phyloP scores from a whole-genome alignment of 306 rosid species.

The Quercus engelmannii region DNA sequence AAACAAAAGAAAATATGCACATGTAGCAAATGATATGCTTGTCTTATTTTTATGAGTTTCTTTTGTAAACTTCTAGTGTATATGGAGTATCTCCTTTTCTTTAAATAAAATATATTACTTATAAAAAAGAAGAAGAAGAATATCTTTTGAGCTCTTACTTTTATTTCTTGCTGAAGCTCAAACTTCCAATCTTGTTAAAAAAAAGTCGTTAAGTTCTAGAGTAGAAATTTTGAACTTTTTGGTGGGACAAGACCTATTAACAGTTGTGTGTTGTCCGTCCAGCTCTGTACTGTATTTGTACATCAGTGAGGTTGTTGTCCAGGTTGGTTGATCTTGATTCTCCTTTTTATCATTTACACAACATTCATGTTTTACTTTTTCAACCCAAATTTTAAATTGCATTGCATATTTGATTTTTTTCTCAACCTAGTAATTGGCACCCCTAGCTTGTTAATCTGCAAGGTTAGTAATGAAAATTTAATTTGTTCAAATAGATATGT shows the following conservation, averaged over 20 bases:
- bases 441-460: background rate
- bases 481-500: background rate
- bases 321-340: slow-evolving; percentile 47
- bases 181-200: background rate
- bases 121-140: background rate
- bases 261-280: slow-evolving; percentile 27
- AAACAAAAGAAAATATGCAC: background rate
- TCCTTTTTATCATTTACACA: background rate
- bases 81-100: no score
- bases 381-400: background rate
- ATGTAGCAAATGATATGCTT: no score
- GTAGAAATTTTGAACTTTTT: background rate
- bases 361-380: background rate
- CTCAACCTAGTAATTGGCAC: background rate
- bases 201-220: background rate
- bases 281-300: slow-evolving; percentile 72
- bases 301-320: slow-evolving; percentile 71
- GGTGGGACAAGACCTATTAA: slow-evolving; percentile 6
- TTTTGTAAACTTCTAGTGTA: no score
- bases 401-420: background rate
- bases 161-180: background rate
- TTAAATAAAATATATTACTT: no score
- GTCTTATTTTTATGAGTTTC: no score
- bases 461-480: background rate
- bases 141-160: background rate